Conservation (phyloP, 2,329 filamentous ascomycete genomes). For the Talaromyces sp. region DNA sequence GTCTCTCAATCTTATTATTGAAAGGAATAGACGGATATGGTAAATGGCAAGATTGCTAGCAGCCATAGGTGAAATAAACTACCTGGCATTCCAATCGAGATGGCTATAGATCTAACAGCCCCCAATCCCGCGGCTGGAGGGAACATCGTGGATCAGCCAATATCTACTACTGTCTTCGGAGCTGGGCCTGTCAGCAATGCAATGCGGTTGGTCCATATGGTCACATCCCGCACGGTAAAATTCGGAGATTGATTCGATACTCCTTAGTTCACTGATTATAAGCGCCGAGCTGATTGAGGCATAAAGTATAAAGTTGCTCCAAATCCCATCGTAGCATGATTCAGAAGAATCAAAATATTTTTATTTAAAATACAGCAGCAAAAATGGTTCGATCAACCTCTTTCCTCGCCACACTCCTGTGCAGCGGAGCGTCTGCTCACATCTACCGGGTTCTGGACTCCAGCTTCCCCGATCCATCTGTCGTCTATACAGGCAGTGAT, state of each 20-base stretch:
- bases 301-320: background rate
- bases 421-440: conserved; percentile 10
- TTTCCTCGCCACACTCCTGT: background rate
- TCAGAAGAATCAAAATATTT: background rate
- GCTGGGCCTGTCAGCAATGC: background rate
- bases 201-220: background rate
- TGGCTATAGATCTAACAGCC: background rate
- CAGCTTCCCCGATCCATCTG: conserved; percentile 53
- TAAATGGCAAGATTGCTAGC: background rate
- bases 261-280: background rate
- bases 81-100: background rate
- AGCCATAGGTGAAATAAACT: background rate
- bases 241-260: background rate
- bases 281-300: background rate
- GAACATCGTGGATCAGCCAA: background rate
- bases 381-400: background rate
- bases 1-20: too few relatives aligned
- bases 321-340: background rate
- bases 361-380: background rate
- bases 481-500: conserved; percentile 43
- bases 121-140: background rate
- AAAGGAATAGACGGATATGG: background rate
- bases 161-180: background rate
- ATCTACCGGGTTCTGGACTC: conserved; percentile 22
- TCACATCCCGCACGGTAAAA: background rate